Evolutionary conservation across 1,284 basidiomycete genomes (phyloP), one percentile per base, ranked within the genome.

Genomic region (Leccinum pachyderme): DNA sequence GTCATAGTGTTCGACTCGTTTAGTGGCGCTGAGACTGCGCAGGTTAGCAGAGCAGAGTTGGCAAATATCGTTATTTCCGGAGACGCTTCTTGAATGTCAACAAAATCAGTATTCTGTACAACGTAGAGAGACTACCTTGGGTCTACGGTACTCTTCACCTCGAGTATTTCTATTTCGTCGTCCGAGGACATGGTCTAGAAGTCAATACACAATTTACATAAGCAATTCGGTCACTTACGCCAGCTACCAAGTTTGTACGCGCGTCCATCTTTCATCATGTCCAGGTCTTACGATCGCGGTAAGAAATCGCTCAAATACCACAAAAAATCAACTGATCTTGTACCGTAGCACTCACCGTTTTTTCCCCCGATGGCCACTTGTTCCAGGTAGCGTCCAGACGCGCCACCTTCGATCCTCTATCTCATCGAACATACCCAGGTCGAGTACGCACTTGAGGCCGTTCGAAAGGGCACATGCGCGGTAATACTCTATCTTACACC

Each of bases 381-480:
- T 94, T 95, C 80, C 92, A 95, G 81, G 91, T 89, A 63, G 59
- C 75, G 60, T 56, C 41, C 32, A 43, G 59, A 57, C 65, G 66
- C 64, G 58, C 62, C 61, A 54, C 57, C 39, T 44, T 24, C 45
- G 49, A 54, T 51, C 49, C 32, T 46, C 54, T 49, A 56, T 61
- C 56, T 63, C 57, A 66, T 57, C 56, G 61, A 51, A 61, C 51
- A 55, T 57, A 48, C 65, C 53, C 72, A 97, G 91, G 97, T 99
- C 63, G 97, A 99, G 77, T 99, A 99, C 74, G 97, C 97, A 6
- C 78, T 91, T 24, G 97, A 99, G 74, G 97, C 97, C 50, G 97
- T 99, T 48, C 81, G 93, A 65, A 95, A 96, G 73, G 97, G 97
- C 49, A 99, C 97, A 13, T 98, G 96, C 72, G 96, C 96, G 52